phyloP scores from a whole-genome alignment of 352 stramenopile species.

The Globisporangium nodosum region DNA sequence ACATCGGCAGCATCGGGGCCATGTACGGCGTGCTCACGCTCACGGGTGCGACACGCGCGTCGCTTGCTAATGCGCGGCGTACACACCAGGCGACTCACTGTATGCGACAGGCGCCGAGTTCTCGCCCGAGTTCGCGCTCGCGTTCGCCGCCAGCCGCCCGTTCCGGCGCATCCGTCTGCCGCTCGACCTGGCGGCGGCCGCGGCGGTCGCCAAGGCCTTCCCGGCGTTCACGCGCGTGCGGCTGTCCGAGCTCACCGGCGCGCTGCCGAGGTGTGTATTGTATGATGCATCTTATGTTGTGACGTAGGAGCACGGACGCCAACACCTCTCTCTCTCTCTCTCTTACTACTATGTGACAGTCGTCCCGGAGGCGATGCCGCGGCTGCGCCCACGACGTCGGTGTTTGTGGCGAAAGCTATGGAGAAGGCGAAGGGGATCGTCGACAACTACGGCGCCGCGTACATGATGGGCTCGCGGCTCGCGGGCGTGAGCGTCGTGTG shows the following conservation, averaged over 20 bases:
- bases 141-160: conserved; percentile 76
- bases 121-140: conserved; percentile 81
- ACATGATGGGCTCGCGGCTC: conserved; percentile 86
- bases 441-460: conserved; percentile 83
- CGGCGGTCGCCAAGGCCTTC: conserved; percentile 62
- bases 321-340: neutral
- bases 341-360: conserved; percentile 12
- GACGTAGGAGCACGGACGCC: neutral
- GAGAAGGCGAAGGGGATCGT: conserved; percentile 66
- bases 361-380: conserved; percentile 13
- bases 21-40: conserved; percentile 73
- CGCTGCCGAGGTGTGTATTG: conserved; percentile 44
- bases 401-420: conserved; percentile 58
- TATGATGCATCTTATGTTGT: neutral
- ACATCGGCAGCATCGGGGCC: conserved; percentile 74
- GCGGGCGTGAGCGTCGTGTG: conserved; percentile 73
- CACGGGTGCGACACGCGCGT: conserved; percentile 20
- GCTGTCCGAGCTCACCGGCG: conserved; percentile 56
- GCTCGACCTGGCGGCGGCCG: conserved; percentile 63
- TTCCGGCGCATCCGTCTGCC: conserved; percentile 78
- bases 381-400: conserved; percentile 14
- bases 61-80: too few species aligned
- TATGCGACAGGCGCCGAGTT: conserved; percentile 43
- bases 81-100: too few species aligned
- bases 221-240: conserved; percentile 66